Base-by-base conservation (phyloP, 2,329 filamentous ascomycete genomes). In the Pezicula carpinea region DNA sequence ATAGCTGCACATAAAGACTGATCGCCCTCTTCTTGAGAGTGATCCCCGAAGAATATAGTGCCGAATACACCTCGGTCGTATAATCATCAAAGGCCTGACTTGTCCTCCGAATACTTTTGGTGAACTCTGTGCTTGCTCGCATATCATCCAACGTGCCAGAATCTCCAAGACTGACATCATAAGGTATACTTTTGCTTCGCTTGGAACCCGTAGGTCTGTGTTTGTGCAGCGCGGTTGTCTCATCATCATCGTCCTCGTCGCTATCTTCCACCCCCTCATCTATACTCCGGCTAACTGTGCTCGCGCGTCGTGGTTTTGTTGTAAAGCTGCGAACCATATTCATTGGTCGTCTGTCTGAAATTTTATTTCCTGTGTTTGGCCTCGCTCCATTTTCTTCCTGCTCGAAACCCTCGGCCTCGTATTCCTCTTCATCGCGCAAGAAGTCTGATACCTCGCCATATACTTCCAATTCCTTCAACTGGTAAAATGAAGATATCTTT, bases 11-110 rank as follows among this genome's bases (percentile, higher is more conserved):
- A 63, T 96, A 99, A 50, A 91, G 74, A 63, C 83, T 83, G 55
- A 95, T 82, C 46, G 89, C 85, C 46, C 91, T 83, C 72, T 96
- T 96, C 76, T 97, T 97, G 53, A 99, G 71, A 60, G 90, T 92
- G 55, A 97, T 87, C 21, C 82, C 83, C 43, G 80, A 75, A 53
- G 85, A 82, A 58, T 84, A 86, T 2, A 87, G 67, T 2, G 85
- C 82, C 39, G 77, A 80, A 60, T 77, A 80, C 4, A 81, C 79
- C 55, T 89, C 84, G 56, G 95, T 89, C 42, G 83, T 83, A 59
- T 86, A 87, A 60, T 95, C 87, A 38, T 93, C 88, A 52, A 82
- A 88, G 6, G 80, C 79, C 21, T 75, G 72, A 66, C 86, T 91
- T 7, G 71, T 66, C 53, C 82, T 74, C 42, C 87, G 74, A 43